phyloP scores from a whole-genome alignment of 768 basidiomycete genomes.

The Tricholoma matsutake region DNA sequence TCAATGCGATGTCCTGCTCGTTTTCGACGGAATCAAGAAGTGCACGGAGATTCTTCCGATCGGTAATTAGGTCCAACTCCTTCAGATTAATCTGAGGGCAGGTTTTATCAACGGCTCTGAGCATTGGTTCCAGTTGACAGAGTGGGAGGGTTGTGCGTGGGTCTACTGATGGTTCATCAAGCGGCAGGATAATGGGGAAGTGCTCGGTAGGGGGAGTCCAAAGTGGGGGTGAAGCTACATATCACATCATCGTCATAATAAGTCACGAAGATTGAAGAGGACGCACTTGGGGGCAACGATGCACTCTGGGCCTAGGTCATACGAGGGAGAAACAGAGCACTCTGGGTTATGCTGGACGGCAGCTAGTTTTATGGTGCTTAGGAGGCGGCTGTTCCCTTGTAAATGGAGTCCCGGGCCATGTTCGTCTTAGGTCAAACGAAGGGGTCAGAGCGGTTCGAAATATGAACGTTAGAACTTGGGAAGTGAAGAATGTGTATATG shows the following conservation, averaged over 20 bases:
- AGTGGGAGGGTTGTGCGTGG: slow-evolving; percentile 10
- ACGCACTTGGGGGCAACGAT: slow-evolving; percentile 13
- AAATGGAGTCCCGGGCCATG: background rate
- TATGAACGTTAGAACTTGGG: background rate
- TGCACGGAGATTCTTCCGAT: slow-evolving; percentile 17
- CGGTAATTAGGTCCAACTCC: slow-evolving; percentile 16
- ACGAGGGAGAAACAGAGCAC: slow-evolving; percentile 13
- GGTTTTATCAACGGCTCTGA: slow-evolving; percentile 9
- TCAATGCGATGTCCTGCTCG: slow-evolving; percentile 13
- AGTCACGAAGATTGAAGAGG: background rate
- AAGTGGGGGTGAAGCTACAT: slow-evolving; percentile 13
- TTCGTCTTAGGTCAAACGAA: background rate
- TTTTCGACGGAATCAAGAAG: slow-evolving; percentile 13
- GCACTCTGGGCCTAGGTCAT: slow-evolving; percentile 12
- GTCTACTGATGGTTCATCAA: slow-evolving; percentile 11
- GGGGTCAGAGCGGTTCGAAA: too few relatives aligned
- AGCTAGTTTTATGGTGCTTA: background rate
- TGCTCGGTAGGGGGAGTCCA: slow-evolving; percentile 11
- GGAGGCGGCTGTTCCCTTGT: background rate
- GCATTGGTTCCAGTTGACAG: slow-evolving; percentile 13
- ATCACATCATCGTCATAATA: background rate
- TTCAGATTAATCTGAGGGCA: slow-evolving; percentile 11
- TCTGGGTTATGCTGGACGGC: background rate
- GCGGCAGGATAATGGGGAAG: slow-evolving; percentile 10
- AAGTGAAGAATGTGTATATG: background rate